phyloP scores from a whole-genome alignment of 2,329 filamentous ascomycete species.

The Emmonsia crescens region DNA sequence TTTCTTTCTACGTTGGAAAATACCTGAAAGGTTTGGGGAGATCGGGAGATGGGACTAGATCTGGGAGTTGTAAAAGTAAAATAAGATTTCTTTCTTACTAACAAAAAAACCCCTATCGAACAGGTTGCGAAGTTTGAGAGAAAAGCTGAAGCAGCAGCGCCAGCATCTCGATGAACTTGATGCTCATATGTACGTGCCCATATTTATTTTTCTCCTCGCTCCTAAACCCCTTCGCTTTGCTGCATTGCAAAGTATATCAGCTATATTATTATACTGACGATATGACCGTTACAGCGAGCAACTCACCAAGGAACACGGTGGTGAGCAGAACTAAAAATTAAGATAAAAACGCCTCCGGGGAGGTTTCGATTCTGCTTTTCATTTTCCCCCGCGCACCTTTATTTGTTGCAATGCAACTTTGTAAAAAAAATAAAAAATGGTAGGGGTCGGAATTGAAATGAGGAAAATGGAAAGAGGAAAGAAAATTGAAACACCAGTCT shows the following conservation, averaged over 20 bases:
- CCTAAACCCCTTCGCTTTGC: not conserved
- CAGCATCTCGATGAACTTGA: slow-evolving; percentile 75
- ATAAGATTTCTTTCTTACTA: too few relatives aligned
- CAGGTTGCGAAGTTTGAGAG: slow-evolving; percentile 58
- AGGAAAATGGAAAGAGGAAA: not conserved
- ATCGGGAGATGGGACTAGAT: not conserved
- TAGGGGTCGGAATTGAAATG: not conserved
- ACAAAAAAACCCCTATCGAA: not conserved
- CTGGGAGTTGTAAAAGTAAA: not conserved
- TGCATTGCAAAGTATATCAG: not conserved
- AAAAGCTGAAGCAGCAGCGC: slow-evolving; percentile 63
- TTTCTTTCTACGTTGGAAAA: not conserved
- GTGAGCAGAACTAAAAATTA: slow-evolving; percentile 42
- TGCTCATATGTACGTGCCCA: slow-evolving; percentile 65
- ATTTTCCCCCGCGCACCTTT: not conserved
- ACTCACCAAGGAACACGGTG: slow-evolving; percentile 60
- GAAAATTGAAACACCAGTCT: not conserved
- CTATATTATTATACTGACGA: slow-evolving; percentile 2
- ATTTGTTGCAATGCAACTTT: not conserved
- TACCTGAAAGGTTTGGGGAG: not conserved
- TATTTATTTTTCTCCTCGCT: not conserved
- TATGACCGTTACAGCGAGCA: slow-evolving; percentile 50
- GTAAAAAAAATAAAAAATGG: not conserved
- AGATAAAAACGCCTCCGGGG: not conserved
- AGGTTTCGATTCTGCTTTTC: not conserved